Evolutionary conservation across 768 basidiomycete genomes (phyloP).

Genomic region (Amanita brunnescens): DNA sequence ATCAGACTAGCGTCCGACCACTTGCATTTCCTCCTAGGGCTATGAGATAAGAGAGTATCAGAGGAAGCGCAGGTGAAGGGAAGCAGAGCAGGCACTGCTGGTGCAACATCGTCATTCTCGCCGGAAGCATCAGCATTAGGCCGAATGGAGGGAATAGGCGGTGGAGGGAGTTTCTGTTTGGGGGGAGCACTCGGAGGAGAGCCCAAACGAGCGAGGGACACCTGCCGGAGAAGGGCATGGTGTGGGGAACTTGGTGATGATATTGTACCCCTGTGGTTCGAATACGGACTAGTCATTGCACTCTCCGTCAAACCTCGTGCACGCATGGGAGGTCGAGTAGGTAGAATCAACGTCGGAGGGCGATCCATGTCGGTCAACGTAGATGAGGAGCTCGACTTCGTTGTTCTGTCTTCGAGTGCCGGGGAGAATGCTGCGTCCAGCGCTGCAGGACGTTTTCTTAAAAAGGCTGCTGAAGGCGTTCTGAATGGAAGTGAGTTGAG

Average conservation of each 20-base stretch:
- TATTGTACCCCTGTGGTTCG: conserved; percentile 8
- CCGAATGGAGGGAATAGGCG: conserved; percentile 21
- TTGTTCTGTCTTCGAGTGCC: conserved; percentile 7
- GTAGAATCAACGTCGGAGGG: conserved; percentile 10
- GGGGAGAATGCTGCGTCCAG: neutral
- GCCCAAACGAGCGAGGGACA: conserved; percentile 33
- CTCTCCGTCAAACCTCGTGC: conserved; percentile 43
- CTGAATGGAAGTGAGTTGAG: neutral
- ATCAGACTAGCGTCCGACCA: neutral
- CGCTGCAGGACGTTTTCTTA: conserved; percentile 20
- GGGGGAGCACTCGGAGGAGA: conserved; percentile 43
- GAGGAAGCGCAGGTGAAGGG: conserved; percentile 31
- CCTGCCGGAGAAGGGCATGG: conserved; percentile 32
- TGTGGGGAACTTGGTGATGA: conserved; percentile 14
- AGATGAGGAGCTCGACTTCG: conserved; percentile 22
- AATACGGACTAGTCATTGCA: conserved; percentile 23
- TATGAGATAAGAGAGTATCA: conserved; percentile 23
- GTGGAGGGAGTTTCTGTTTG: conserved; percentile 35
- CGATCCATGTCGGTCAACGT: conserved; percentile 24
- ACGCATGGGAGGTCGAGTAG: conserved; percentile 32
- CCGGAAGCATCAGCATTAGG: conserved; percentile 7
- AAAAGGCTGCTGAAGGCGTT: neutral
- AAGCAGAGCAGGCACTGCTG: conserved; percentile 19
- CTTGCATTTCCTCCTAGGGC: conserved; percentile 19
- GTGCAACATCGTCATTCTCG: conserved; percentile 8